Conservation (phyloP, 1,284 basidiomycete genomes). For the Rhizoctonia solani region DNA sequence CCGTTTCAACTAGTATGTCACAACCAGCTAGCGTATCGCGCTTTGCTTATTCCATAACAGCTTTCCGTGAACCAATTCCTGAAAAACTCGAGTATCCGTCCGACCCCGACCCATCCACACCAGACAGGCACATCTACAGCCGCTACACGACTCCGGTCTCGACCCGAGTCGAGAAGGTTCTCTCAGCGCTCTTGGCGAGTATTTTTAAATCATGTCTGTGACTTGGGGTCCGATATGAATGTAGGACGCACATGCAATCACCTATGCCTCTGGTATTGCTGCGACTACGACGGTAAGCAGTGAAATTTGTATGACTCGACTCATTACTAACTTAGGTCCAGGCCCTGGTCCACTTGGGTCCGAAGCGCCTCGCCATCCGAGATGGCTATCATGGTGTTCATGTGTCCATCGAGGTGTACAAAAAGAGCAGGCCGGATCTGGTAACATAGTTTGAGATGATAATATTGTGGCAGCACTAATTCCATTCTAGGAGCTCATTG, state of each 20-base stretch:
- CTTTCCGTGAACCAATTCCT: constrained; percentile 4
- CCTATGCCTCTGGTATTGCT: constrained; percentile 75
- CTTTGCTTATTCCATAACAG: too few relatives aligned
- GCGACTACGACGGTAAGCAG: constrained; percentile 69
- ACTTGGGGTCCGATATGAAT: background rate
- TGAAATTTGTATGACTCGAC: too few relatives aligned
- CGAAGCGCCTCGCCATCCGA: constrained; percentile 79
- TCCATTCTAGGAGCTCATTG: constrained; percentile 57
- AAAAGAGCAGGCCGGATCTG: constrained; percentile 51
- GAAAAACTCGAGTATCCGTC: constrained; percentile 21
- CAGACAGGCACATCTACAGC: constrained; percentile 66
- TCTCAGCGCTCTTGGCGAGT: constrained; percentile 67
- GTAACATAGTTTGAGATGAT: background rate
- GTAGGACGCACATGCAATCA: constrained; percentile 69
- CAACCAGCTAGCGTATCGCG: too few relatives aligned
- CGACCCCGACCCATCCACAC: constrained; percentile 53
- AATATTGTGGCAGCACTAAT: background rate
- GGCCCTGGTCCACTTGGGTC: constrained; percentile 71
- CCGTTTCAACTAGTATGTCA: too few relatives aligned
- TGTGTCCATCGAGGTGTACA: constrained; percentile 67
- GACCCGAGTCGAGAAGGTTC: constrained; percentile 66
- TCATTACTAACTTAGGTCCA: too few relatives aligned
- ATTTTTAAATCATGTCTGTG: constrained; percentile 9
- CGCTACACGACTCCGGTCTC: constrained; percentile 67
- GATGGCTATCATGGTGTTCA: constrained; percentile 83